Evolutionary conservation across 164 flowering plant genomes (phyloP).

Genomic region (Tinospora cordifolia): DNA sequence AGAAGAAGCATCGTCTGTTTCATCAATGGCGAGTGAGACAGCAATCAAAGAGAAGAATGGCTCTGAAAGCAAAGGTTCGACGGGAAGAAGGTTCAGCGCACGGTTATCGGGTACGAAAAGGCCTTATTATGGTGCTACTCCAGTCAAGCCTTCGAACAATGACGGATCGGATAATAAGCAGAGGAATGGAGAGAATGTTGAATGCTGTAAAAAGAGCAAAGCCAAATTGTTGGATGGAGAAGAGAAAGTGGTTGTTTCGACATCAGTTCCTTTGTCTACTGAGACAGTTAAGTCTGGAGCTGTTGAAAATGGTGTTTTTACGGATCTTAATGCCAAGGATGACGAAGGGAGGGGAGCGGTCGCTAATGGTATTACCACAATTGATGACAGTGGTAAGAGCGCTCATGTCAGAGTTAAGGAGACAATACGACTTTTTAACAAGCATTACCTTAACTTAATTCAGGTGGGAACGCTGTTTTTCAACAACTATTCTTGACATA

Average conservation of each 20-base stretch:
- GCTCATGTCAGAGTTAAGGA: slow-evolving; percentile 38
- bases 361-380: not conserved
- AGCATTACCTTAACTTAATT: slow-evolving; percentile 43
- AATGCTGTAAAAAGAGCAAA: not conserved
- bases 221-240: not conserved
- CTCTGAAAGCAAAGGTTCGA: not conserved
- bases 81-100: slow-evolving; percentile 8
- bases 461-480: slow-evolving; percentile 29
- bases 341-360: no score
- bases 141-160: not conserved
- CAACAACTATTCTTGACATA: no score
- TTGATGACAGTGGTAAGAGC: slow-evolving; percentile 17
- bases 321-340: no score
- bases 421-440: slow-evolving; percentile 47
- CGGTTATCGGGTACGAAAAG: not conserved
- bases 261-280: not conserved
- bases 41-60: not conserved
- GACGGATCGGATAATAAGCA: not conserved
- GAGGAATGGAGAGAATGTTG: not conserved
- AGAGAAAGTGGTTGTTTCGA: not conserved
- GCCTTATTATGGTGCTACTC: not conserved
- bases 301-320: not conserved
- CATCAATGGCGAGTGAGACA: not conserved
- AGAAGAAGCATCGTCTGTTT: not conserved
- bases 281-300: not conserved